Conservation (phyloP, 768 basidiomycete genomes). For the Sarcomyxa edulis region DNA sequence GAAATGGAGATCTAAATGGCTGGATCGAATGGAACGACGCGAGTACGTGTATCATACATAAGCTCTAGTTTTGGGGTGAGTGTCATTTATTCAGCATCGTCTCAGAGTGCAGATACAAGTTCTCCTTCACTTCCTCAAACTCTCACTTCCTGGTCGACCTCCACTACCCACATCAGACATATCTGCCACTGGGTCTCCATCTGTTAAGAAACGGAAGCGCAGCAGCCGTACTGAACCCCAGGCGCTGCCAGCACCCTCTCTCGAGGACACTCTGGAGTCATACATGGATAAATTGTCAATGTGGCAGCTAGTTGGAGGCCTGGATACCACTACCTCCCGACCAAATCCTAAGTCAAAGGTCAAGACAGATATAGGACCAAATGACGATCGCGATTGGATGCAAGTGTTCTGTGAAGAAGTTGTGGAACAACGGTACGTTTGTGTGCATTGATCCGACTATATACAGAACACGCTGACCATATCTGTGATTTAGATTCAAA, state of each 20-base stretch:
- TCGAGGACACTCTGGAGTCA: constrained; percentile 55
- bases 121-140: constrained; percentile 58
- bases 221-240: constrained; percentile 13
- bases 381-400: constrained; percentile 60
- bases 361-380: constrained; percentile 8
- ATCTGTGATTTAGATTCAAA: constrained; percentile 43
- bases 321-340: constrained; percentile 19
- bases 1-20: constrained; percentile 49
- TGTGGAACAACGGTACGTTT: constrained; percentile 57
- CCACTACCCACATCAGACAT: constrained; percentile 23
- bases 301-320: constrained; percentile 60
- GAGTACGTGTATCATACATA: constrained; percentile 36
- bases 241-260: constrained; percentile 16
- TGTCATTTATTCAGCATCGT: constrained; percentile 1
- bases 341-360: too few species aligned
- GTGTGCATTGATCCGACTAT: neutral
- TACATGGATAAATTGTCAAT: constrained; percentile 78
- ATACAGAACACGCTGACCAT: neutral
- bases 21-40: constrained; percentile 63
- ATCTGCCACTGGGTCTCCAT: constrained; percentile 14
- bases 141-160: constrained; percentile 51
- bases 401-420: constrained; percentile 65
- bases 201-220: constrained; percentile 25
- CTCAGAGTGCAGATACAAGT: constrained; percentile 72
- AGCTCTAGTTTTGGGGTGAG: neutral